A percentile compares a stretch with the other conserved stretches of the same genome.
These are phyloP conservation scores for Irpex sp. DNA, from an alignment of 1,284 basidiomycete species.

Conservation along the genomic window DNA sequence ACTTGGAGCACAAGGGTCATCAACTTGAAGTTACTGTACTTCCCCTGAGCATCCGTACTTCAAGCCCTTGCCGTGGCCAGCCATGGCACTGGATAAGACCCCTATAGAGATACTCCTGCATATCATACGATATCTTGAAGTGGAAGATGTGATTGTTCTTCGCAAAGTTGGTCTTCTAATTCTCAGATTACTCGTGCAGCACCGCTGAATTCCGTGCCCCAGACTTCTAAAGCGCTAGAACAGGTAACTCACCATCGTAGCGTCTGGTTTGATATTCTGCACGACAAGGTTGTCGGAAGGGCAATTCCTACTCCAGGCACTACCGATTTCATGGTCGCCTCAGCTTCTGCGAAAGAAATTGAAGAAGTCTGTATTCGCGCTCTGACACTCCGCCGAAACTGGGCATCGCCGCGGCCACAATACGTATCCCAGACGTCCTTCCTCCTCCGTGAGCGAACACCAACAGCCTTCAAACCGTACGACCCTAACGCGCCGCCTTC, in stretches of 20 bases:
- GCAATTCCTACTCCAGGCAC: conserved; percentile 46
- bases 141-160: conserved; percentile 13
- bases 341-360: conserved; percentile 37
- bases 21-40: no score
- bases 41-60: no score
- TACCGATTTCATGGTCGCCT: conserved; percentile 22
- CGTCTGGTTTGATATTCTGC: conserved; percentile 49
- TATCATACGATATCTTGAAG: conserved; percentile 12
- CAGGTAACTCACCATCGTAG: conserved; percentile 40
- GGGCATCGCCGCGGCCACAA: conserved; percentile 40
- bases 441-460: not conserved
- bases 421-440: not conserved
- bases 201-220: not conserved
- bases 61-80: not conserved
- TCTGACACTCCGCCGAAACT: conserved; percentile 40
- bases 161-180: conserved; percentile 7
- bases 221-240: conserved; percentile 47
- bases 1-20: not conserved
- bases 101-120: conserved; percentile 18
- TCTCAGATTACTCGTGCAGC: not conserved
- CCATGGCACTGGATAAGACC: not conserved
- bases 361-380: conserved; percentile 38
- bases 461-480: not conserved
- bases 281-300: conserved; percentile 35
- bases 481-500: not conserved